Evolutionary conservation across 23 red algal species (phyloP).

Genomic region (Gracilaria domingensis): DNA sequence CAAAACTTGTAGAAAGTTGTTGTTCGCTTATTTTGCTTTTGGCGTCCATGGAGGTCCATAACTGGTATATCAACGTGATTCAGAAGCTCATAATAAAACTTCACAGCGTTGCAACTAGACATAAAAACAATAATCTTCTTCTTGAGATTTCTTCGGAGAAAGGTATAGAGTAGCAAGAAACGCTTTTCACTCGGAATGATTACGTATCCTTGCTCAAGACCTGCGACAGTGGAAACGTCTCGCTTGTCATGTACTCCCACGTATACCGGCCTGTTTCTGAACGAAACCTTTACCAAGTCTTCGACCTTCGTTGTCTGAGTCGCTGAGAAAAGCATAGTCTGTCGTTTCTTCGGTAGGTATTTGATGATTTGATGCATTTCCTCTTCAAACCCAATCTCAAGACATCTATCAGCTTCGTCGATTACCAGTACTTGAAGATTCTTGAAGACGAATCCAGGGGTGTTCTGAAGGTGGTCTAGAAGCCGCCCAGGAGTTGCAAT

Average conservation of each 20-base stretch:
- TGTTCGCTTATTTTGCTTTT: slow-evolving; percentile 99
- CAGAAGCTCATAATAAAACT: slow-evolving; percentile 97
- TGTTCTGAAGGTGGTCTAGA: slow-evolving; percentile 97
- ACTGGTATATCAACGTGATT: slow-evolving; percentile 99
- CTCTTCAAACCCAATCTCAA: slow-evolving; percentile 99
- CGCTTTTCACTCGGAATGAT: slow-evolving; percentile 86
- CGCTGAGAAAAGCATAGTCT: slow-evolving; percentile 98
- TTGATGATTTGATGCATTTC: slow-evolving; percentile 96
- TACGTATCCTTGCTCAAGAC: slow-evolving; percentile 96
- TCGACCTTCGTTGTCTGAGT: slow-evolving; percentile 99
- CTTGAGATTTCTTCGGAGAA: slow-evolving; percentile 94
- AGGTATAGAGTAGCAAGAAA: slow-evolving; percentile 95
- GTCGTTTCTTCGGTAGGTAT: slow-evolving; percentile 85
- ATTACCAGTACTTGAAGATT: slow-evolving; percentile 85
- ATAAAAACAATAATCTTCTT: slow-evolving; percentile 99
- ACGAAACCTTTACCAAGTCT: slow-evolving; percentile 92
- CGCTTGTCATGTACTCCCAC: slow-evolving; percentile 92
- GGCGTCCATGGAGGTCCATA: slow-evolving; percentile 92
- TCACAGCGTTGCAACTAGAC: slow-evolving; percentile 97
- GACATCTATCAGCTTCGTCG: slow-evolving; percentile 97
- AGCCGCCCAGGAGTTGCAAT: slow-evolving; percentile 97
- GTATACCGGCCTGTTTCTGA: slow-evolving; percentile 94
- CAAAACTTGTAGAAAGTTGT: slow-evolving; percentile 98
- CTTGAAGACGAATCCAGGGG: slow-evolving; percentile 87
- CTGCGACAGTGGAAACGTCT: slow-evolving; percentile 83